Percentiles rank a stretch among this genome's conserved stretches.
These are phyloP conservation scores for Oryza brachyantha DNA, from an alignment of 176 grass and related monocot genomes.

Conservation along the genomic window DNA sequence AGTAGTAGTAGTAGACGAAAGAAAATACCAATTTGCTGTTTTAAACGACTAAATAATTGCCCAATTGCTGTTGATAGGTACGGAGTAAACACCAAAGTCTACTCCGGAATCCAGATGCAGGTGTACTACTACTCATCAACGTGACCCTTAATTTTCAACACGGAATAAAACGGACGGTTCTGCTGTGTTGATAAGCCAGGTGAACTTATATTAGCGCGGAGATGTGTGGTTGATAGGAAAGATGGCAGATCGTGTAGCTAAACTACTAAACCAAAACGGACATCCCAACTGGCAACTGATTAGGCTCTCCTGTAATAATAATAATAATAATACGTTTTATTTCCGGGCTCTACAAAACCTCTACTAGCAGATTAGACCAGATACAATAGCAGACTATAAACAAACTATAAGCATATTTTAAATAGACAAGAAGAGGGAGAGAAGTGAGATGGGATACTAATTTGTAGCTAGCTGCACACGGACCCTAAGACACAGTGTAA, in stretches of 20 bases:
- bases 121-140: not conserved
- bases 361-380: too few relatives aligned
- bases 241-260: not conserved
- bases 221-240: too few relatives aligned
- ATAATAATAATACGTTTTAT: too few relatives aligned
- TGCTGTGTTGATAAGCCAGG: not conserved
- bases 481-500: too few relatives aligned
- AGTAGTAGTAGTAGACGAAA: too few relatives aligned
- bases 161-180: not conserved
- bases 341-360: too few relatives aligned
- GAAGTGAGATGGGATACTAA: too few relatives aligned
- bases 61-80: not conserved
- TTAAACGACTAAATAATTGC: too few relatives aligned
- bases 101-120: not conserved
- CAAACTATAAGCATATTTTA: too few relatives aligned
- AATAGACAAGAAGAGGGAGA: too few relatives aligned
- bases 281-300: not conserved
- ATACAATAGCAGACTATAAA: too few relatives aligned
- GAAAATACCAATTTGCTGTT: not conserved
- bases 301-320: not conserved
- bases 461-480: too few relatives aligned
- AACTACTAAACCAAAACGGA: not conserved
- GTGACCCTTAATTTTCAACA: not conserved
- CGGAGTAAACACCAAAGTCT: not conserved
- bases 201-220: not conserved